A percentile compares a stretch with the other conserved stretches of the same genome.
phyloP scores from a whole-genome alignment of 2,329 filamentous ascomycete genomes.

The Didymella pinodella region DNA sequence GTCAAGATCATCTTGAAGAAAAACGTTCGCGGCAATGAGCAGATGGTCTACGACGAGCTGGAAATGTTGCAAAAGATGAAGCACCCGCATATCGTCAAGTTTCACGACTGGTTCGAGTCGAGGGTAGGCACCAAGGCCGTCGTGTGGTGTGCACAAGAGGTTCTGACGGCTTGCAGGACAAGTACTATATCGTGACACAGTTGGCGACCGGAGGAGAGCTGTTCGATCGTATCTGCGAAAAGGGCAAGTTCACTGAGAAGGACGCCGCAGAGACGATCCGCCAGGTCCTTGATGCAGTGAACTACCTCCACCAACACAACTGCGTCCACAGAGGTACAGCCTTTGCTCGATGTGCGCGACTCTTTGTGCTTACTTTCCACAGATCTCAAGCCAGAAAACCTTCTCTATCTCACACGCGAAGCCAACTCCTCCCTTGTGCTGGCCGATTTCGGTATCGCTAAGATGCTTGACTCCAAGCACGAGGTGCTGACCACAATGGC shows the following conservation, averaged over 20 bases:
- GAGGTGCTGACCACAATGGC: slow-evolving; percentile 98
- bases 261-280: slow-evolving; percentile 95
- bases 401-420: slow-evolving; percentile 86
- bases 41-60: slow-evolving; percentile 98
- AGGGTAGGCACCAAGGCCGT: slow-evolving; percentile 66
- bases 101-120: slow-evolving; percentile 99
- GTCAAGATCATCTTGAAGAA: slow-evolving; percentile 99
- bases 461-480: slow-evolving; percentile 90
- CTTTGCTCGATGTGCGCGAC: background rate
- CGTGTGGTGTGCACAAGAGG: background rate
- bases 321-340: slow-evolving; percentile 88
- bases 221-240: slow-evolving; percentile 97
- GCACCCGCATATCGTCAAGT: slow-evolving; percentile 95
- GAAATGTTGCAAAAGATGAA: slow-evolving; percentile 89
- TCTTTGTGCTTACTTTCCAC: slow-evolving; percentile 29
- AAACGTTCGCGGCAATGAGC: slow-evolving; percentile 97
- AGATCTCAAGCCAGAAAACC: slow-evolving; percentile 98
- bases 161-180: slow-evolving; percentile 70
- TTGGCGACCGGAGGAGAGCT: slow-evolving; percentile 94
- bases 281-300: slow-evolving; percentile 89
- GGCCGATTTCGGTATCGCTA: slow-evolving; percentile 97
- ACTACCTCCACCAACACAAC: slow-evolving; percentile 93
- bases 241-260: slow-evolving; percentile 98
- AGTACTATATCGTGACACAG: slow-evolving; percentile 99
- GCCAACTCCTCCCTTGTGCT: slow-evolving; percentile 85